Evolutionary conservation across 805 yeast species (phyloP).

Genomic region (Metschnikowia continentalis): DNA sequence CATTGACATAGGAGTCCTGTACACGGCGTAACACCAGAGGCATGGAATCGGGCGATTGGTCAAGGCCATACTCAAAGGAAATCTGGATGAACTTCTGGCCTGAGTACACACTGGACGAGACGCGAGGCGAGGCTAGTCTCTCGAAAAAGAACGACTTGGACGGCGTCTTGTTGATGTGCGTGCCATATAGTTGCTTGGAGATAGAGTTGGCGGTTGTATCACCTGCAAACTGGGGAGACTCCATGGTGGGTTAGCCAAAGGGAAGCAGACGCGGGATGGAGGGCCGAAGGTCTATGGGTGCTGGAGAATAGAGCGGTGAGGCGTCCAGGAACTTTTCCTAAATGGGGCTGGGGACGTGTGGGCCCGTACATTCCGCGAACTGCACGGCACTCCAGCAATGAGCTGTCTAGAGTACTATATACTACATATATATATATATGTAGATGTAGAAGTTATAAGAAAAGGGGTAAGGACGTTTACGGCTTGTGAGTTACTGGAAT

Average conservation of each 20-base stretch:
- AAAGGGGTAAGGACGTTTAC: too few species aligned
- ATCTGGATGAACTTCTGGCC: constrained; percentile 38
- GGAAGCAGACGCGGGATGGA: not conserved
- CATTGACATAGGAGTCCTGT: constrained; percentile 39
- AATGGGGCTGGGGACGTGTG: constrained; percentile 12
- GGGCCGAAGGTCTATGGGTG: not conserved
- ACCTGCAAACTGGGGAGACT: constrained; percentile 39
- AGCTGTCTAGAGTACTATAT: too few species aligned
- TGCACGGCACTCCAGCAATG: not conserved
- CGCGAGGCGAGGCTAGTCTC: constrained; percentile 5
- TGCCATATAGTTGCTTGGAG: constrained; percentile 29
- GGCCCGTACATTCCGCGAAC: constrained; percentile 11
- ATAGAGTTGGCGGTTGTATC: constrained; percentile 41
- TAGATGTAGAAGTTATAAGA: too few species aligned
- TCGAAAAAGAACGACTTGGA: not conserved
- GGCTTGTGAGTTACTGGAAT: too few species aligned
- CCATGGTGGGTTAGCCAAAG: constrained; percentile 23
- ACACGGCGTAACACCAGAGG: constrained; percentile 34
- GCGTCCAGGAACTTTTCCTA: constrained; percentile 3
- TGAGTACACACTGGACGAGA: constrained; percentile 26
- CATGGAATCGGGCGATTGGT: constrained; percentile 1
- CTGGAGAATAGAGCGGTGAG: not conserved
- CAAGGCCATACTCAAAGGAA: constrained; percentile 13
- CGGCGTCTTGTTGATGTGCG: constrained; percentile 28
- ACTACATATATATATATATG: too few species aligned